Conservation (phyloP, 2,329 filamentous ascomycete species). For the Sphaerostilbella broomeana region DNA sequence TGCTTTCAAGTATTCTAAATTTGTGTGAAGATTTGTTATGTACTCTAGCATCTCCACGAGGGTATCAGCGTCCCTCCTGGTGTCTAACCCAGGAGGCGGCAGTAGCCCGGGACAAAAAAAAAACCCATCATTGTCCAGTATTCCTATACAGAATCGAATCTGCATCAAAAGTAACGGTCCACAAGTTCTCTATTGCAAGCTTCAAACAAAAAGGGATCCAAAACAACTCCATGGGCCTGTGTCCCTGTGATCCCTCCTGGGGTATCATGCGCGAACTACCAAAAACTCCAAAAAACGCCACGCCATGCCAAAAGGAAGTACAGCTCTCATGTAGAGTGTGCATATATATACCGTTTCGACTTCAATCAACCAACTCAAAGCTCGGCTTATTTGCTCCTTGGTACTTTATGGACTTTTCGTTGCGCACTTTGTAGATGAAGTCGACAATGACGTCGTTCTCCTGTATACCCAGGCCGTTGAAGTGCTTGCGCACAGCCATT, state of each 20-base stretch:
- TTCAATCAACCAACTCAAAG: slow-evolving; percentile 5
- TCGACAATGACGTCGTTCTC: slow-evolving; percentile 81
- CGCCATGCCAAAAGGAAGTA: slow-evolving; percentile 5
- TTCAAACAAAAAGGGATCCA: not conserved
- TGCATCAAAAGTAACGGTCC: no score
- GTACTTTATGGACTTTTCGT: slow-evolving; percentile 24
- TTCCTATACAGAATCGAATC: no score
- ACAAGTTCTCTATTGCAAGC: no score
- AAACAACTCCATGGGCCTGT: slow-evolving; percentile 1
- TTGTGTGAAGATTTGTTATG: no score
- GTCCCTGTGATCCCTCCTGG: no score
- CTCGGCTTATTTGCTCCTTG: slow-evolving; percentile 20
- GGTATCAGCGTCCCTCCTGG: no score
- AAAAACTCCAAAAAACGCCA: slow-evolving; percentile 10
- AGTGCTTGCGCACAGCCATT: slow-evolving; percentile 69
- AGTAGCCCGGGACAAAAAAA: no score
- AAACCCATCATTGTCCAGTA: no score
- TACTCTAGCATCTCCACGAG: no score
- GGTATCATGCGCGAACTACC: slow-evolving; percentile 4
- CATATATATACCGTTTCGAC: not conserved
- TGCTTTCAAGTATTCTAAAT: no score
- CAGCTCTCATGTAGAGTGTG: slow-evolving; percentile 1
- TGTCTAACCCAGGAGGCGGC: no score
- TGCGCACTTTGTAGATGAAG: slow-evolving; percentile 61
- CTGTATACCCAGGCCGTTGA: slow-evolving; percentile 70